Base-by-base conservation (phyloP, 257 asterid genomes). In the Lycium barbarum region DNA sequence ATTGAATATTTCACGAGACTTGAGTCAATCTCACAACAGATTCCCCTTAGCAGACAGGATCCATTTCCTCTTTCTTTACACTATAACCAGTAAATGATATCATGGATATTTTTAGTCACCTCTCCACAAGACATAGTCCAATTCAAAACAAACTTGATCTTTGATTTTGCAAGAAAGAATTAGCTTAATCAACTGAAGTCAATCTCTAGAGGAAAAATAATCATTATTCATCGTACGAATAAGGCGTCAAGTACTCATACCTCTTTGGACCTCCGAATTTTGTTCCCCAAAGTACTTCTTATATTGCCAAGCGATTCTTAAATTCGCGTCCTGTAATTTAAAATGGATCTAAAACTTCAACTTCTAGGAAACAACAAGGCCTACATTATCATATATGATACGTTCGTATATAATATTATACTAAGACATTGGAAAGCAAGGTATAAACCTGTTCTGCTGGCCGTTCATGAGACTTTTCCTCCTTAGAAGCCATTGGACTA, bases 291-390 rank as follows among this genome's bases (percentile, higher is more conserved):
- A 87, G 84, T 95, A 97, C 93, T 97, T 97, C 84, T 93, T 97
- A 83, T 97, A 97, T 83, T 97, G 99, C 99, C 99, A 97, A 84
- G 99, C 98, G 81, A 97, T 97, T 86, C 99, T 95, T 92, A 97
- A 86, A 40, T 93, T 97, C 86, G 90, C 91, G 17, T 94, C 99
- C 99, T 97, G 93, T 8, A 83, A 87, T 49, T 55, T 61, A 62
- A 26, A 49, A 59, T 38, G 78, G 17, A 86, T 54, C 14, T 13
- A 40, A 61, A 76, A 33, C 17, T 18, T 49, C 76, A 82, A 49
- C 58, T 35, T 87, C 79, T 84, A 12, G 51, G 67, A 90, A 51
- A 17, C 55, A 57, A 55, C 78, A 84, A 82, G 61, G 76, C 51
- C 55, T 5, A 47, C 53, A 22, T 62, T 20, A 82, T 66, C 49